A percentile compares a stretch with the other conserved stretches of the same genome.
Conservation (phyloP, 192 early-diverging fungal species). For the Funneliformis mosseae region DNA sequence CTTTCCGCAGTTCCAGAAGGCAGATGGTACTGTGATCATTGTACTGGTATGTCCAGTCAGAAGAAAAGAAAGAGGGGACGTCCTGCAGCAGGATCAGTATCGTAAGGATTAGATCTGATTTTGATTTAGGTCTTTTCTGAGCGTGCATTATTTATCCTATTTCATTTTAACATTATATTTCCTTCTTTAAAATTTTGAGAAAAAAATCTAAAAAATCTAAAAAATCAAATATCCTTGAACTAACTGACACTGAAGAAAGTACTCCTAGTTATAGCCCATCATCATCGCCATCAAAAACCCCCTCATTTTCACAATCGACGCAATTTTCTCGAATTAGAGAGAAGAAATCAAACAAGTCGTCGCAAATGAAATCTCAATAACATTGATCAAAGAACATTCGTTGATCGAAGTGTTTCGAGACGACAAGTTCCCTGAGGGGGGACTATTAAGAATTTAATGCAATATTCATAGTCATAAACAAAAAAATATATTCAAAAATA, state of each 20-base stretch:
- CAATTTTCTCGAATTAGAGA: background rate
- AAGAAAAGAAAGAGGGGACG: conserved; percentile 33
- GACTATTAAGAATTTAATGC: background rate
- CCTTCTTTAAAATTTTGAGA: background rate
- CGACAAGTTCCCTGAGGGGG: background rate
- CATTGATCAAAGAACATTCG: background rate
- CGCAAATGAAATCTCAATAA: background rate
- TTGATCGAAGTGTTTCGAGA: background rate
- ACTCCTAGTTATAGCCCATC: background rate
- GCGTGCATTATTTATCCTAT: background rate
- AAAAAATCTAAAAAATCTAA: background rate
- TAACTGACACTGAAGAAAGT: background rate
- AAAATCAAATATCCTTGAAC: background rate
- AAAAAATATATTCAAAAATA: background rate
- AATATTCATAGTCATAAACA: background rate
- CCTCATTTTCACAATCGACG: background rate
- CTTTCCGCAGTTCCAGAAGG: conserved; percentile 27
- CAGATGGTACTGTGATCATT: conserved; percentile 30
- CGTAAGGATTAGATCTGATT: background rate
- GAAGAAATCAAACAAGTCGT: background rate
- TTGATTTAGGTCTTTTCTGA: background rate
- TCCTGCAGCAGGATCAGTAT: conserved; percentile 9
- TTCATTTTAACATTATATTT: background rate
- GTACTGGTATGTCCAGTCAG: background rate
- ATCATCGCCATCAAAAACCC: background rate